Conservation (phyloP, 2,329 filamentous ascomycete species). For the Neonectria punicea region DNA sequence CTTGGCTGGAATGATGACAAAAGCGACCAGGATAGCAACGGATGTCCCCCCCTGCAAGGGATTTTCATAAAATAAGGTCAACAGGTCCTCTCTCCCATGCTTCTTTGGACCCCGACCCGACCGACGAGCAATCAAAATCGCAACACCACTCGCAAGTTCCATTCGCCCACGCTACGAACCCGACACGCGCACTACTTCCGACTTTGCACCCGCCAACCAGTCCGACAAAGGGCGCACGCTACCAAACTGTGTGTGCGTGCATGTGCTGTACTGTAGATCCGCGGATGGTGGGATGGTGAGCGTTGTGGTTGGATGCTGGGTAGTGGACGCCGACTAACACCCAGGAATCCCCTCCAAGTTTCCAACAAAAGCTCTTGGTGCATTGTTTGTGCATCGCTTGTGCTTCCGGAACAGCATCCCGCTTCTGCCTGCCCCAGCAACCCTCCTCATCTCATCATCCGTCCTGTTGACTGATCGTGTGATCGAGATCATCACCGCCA, state of each 20-base stretch:
- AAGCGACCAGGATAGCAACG: neutral
- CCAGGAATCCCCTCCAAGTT: neutral
- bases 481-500: constrained; percentile 16
- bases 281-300: neutral
- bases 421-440: neutral
- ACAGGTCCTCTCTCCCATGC: neutral
- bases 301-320: neutral
- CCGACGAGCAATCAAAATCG: neutral
- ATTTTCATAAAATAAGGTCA: constrained; percentile 20
- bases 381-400: constrained; percentile 11
- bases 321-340: neutral
- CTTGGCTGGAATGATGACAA: neutral
- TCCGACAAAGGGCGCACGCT: constrained; percentile 9
- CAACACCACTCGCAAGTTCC: neutral
- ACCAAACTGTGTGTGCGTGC: neutral
- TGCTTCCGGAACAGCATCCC: neutral
- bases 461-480: constrained; percentile 16
- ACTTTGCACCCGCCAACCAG: constrained; percentile 9
- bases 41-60: neutral
- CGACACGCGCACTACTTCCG: neutral
- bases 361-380: neutral
- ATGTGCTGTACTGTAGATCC: neutral
- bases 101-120: constrained; percentile 5
- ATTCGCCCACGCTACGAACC: neutral
- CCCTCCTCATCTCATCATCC: neutral